These are phyloP conservation scores for Parathielavia appendiculata DNA, from an alignment of 495 filamentous ascomycete species.

Conservation along the genomic window DNA sequence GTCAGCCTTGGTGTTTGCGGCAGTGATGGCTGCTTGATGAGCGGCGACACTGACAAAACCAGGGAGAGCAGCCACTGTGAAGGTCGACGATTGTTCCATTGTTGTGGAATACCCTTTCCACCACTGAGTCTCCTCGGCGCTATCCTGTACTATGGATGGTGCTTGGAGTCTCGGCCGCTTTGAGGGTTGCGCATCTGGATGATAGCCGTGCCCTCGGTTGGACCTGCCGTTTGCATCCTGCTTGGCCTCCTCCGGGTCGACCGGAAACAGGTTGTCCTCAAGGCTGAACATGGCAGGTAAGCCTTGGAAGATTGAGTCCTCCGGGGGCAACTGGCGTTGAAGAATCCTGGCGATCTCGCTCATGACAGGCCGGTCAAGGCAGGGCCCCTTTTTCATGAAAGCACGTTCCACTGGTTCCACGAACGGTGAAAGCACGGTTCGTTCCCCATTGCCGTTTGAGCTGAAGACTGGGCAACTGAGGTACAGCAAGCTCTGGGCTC, in stretches of 20 bases:
- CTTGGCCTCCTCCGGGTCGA: constrained; percentile 28
- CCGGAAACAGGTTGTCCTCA: constrained; percentile 40
- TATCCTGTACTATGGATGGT: constrained; percentile 24
- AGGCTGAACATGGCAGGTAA: constrained; percentile 38
- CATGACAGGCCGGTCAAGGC: constrained; percentile 41
- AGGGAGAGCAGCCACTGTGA: constrained; percentile 37
- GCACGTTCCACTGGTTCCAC: constrained; percentile 30
- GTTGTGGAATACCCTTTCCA: constrained; percentile 37
- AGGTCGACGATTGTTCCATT: constrained; percentile 41
- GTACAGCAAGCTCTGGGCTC: constrained; percentile 87
- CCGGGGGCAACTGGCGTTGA: constrained; percentile 35
- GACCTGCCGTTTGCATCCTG: background rate
- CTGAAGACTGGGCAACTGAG: constrained; percentile 66
- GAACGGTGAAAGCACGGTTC: constrained; percentile 39
- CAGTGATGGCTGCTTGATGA: constrained; percentile 37
- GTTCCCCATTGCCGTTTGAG: constrained; percentile 30
- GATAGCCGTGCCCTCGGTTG: background rate
- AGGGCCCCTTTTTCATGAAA: constrained; percentile 42
- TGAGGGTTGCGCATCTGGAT: constrained; percentile 10
- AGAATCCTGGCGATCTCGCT: constrained; percentile 39
- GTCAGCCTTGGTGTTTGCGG: constrained; percentile 25
- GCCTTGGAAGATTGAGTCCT: constrained; percentile 36
- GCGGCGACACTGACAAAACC: constrained; percentile 43
- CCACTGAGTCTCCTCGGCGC: constrained; percentile 31
- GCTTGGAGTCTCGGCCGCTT: constrained; percentile 30